Percentiles rank a stretch among this genome's conserved stretches.
Conservation (phyloP, 495 filamentous ascomycete genomes). For the Cudoniella acicularis region DNA sequence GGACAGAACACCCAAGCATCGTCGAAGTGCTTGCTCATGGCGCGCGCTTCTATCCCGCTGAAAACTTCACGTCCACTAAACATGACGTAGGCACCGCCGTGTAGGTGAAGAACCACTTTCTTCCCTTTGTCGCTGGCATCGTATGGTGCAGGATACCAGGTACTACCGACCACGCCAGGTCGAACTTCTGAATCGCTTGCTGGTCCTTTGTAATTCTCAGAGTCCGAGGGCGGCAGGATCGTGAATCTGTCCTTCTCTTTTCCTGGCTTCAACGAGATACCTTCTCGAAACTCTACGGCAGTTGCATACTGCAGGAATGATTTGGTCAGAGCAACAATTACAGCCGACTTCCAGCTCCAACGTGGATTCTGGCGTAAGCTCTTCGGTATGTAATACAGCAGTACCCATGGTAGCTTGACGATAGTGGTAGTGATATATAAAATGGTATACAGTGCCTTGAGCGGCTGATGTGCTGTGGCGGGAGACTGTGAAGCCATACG, state of each 20-base stretch:
- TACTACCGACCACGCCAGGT: not conserved
- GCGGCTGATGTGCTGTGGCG: too few relatives aligned
- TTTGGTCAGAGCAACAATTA: not conserved
- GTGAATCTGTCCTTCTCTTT: not conserved
- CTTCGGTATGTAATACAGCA: not conserved
- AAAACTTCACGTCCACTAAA: constrained; percentile 31
- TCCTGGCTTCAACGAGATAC: not conserved
- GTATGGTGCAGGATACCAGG: not conserved
- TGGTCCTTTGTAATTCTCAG: not conserved
- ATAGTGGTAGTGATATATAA: not conserved
- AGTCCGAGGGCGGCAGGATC: not conserved
- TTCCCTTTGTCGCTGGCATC: not conserved
- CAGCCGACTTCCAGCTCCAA: not conserved
- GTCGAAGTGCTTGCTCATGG: constrained; percentile 15
- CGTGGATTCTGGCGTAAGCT: not conserved
- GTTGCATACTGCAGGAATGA: not conserved
- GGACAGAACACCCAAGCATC: constrained; percentile 26
- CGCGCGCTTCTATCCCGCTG: constrained; percentile 27
- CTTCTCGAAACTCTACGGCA: not conserved
- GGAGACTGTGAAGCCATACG: too few relatives aligned
- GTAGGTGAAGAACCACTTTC: constrained; percentile 26
- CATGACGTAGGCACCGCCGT: constrained; percentile 46
- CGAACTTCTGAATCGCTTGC: not conserved
- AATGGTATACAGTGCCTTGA: not conserved
- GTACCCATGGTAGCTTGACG: not conserved